Base-by-base conservation (phyloP, 768 basidiomycete species). In the Filobasidium wieringae region DNA sequence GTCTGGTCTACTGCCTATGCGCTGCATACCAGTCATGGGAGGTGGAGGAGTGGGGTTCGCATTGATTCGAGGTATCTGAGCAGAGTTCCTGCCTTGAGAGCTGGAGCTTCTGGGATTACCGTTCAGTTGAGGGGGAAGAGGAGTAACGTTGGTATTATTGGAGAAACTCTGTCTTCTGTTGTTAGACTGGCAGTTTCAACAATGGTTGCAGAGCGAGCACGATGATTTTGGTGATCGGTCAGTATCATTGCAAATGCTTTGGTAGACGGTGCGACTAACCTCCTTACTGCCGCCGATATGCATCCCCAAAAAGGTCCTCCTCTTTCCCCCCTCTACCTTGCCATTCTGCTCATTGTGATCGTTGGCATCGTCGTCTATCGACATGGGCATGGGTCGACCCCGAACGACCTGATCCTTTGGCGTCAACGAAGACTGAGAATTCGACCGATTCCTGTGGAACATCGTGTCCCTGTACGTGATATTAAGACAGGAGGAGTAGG, bases 261-360 rank as follows among this genome's bases (percentile, higher is more conserved):
- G n/a, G n/a, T n/a, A n/a, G n/a, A n/a, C n/a, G n/a, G n/a, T n/a
- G n/a, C n/a, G n/a, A n/a, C n/a, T n/a, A n/a, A n/a, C n/a, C n/a
- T 49, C 55, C 49, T 57, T 57, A 22, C 47, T 33, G 15, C 55
- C 55, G 24, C 56, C 56, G 26, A 57, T 50, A 57, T 57, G 56
- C 7, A 57, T 57, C 14, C 56, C 56, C 56, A 57, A 37, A 37
- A 57, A 57, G 7, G 56, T 50, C n/a, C 50, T 50, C 7, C 56
- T 17, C 49, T 51, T 57, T 22, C 43, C 43, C 15, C 17, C 3
- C 43, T 22, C 43, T n/a, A n/a, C n/a, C n/a, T n/a, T n/a, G n/a
- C n/a, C n/a, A n/a, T n/a, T n/a, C 4, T 6, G 22, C 24, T 24
- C 43, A 19, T 47, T 47, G 5, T 12, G 43, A 5, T 19, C 14